phyloP scores from a whole-genome alignment of 2,329 filamentous ascomycete species.

The Podosphaera aphanis region DNA sequence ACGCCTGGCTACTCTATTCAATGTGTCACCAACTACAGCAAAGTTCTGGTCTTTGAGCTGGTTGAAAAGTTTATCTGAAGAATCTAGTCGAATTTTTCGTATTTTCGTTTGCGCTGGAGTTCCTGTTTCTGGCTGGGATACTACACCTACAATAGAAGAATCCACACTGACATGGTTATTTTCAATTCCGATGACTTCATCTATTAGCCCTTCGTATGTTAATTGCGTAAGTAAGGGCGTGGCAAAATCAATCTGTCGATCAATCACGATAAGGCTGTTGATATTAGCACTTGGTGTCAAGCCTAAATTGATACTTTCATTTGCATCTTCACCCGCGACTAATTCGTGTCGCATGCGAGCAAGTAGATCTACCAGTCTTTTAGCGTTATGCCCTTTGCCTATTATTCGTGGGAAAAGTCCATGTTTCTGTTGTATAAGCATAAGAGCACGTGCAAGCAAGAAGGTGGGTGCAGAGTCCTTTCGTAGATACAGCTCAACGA shows the following conservation, averaged over 20 bases:
- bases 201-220: conserved; percentile 88
- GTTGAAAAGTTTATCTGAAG: conserved; percentile 68
- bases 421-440: conserved; percentile 78
- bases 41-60: conserved; percentile 85
- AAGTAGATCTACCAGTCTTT: conserved; percentile 66
- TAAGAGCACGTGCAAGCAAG: conserved; percentile 70
- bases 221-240: conserved; percentile 82
- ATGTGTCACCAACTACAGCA: conserved; percentile 66
- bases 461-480: conserved; percentile 86
- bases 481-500: conserved; percentile 65
- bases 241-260: conserved; percentile 83
- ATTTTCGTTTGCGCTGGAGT: conserved; percentile 43
- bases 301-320: conserved; percentile 35
- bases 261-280: conserved; percentile 83
- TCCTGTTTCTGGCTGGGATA: conserved; percentile 30
- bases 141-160: conserved; percentile 63
- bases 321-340: conserved; percentile 51
- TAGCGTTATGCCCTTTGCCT: conserved; percentile 87
- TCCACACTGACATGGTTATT: conserved; percentile 89
- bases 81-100: conserved; percentile 71
- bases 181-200: conserved; percentile 77
- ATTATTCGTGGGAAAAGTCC: conserved; percentile 87
- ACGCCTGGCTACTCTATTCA: conserved; percentile 77
- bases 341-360: conserved; percentile 81
- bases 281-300: conserved; percentile 67